Base-by-base conservation (phyloP, 352 stramenopile genomes). In the Pythium phragmitis region DNA sequence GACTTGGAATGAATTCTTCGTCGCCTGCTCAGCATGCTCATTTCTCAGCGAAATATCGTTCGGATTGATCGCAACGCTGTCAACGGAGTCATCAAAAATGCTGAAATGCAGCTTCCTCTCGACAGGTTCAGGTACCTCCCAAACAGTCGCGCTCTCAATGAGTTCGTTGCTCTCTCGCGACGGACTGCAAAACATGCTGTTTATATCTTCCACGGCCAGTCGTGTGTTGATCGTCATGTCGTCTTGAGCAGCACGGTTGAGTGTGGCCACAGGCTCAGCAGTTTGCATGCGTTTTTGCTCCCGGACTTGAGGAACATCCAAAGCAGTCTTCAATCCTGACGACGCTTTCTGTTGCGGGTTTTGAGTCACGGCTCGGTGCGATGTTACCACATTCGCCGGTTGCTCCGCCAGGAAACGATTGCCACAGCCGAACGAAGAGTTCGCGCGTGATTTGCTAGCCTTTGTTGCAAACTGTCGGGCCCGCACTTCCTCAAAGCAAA, bases 151-250 rank as follows among this genome's bases (percentile, higher is more conserved):
- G 39, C 36, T 14, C 16, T 59, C 65, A 28, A 30, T 42, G 28
- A 51, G 52, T 36, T 60, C 30, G n/a, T 84, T 78, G 23, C 54
- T 55, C 45, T 78, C 72, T 53, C 78, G 74, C 23, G 78, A 67
- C 26, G 87, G 87, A 51, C 87, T 96, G 64, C 83, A 92, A 62
- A 96, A 96, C 87, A 96, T 94, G 57, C 63, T 79, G 65, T 94
- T 91, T 55, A 96, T 83, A 36, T 96, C 87, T 34, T 87, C 82
- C 72, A 93, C 79, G 2, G 87, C 87, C 7, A 96, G 68, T 49
- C 82, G 81, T 60, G 87, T 96, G 60, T 92, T 96, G 57, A 96
- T 94, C 16, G 87, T 96, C 75, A 96, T 85, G 59, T 96, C 85
- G 65, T 96, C 85, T 77, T 91, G 78, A 4, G 75, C 82, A 36